Base-by-base conservation (phyloP, 2,329 filamentous ascomycete genomes). In the Helicocarpus griseus region DNA sequence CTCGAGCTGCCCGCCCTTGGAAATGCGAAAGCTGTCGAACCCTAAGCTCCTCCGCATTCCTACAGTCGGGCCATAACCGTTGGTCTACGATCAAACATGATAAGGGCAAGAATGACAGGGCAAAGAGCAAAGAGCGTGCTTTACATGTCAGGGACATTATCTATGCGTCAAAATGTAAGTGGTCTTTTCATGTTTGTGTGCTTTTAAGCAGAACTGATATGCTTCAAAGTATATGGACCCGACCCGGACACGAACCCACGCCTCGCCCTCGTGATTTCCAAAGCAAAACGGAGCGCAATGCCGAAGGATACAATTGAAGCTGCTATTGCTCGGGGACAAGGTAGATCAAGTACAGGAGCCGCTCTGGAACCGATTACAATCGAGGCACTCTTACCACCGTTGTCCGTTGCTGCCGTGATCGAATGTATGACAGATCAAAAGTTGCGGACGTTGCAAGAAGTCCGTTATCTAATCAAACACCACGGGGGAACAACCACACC, bases 61-160 rank as follows among this genome's bases (percentile, higher is more conserved):
- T 70, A 13, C 69, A 71, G 54, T 83, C 85, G 22, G 89, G 89
- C 13, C 89, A 95, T 71, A 95, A 85, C 69, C 86, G 89, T 66
- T 98, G 93, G 93, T 89, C 89, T 53, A 95, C 93, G 63, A 97
- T 96, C 71, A 87, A 85, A 65, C 93, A 97, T 69, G 89, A 93
- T 68, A 98, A 98, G 70, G 89, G 85, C 48, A 87, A 85, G 55
- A 86, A 84, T 53, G 93, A 98, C 68, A 69, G 67, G 52, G 66
- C 84, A 60, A 95, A 90, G 70, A 88, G 82, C 69, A 78, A 78
- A 40, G 77, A 84, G 59, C 83, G 89, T 28, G 80, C 77, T 44
- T 68, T 76, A 41, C 79, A 94, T 60, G 77, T 84, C 21, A 83
- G 87, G 58, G 80, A 85, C 54, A 85, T 97, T 52, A 80, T 83